Evolutionary conservation across 345 rosid genomes (phyloP).

Genomic region (Ailanthus altissimus): DNA sequence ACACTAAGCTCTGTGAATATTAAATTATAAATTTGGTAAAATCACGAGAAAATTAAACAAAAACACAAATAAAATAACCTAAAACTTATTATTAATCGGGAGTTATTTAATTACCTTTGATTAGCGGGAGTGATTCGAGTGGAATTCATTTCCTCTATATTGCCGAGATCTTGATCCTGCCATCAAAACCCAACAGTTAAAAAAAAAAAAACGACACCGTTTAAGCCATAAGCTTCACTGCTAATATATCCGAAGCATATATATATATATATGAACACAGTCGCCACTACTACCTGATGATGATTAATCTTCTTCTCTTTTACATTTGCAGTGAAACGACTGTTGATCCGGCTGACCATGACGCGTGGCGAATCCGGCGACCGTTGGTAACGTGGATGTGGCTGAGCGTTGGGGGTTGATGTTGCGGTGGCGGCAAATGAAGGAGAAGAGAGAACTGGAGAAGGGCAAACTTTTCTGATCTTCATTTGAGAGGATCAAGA

Average conservation of each 20-base stretch:
- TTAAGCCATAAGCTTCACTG: neutral
- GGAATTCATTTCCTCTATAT: neutral
- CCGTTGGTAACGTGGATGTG: neutral
- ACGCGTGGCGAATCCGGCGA: neutral
- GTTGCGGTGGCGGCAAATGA: neutral
- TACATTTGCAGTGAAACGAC: neutral
- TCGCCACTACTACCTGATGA: too few species aligned
- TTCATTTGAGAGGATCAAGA: neutral
- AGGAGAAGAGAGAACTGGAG: neutral
- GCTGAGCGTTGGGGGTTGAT: too few species aligned
- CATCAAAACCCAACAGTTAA: neutral
- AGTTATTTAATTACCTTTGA: neutral
- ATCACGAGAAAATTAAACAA: neutral
- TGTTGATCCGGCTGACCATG: constrained; percentile 22
- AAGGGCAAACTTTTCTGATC: neutral
- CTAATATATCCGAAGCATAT: too few species aligned
- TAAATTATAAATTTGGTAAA: too few species aligned
- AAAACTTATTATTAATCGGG: neutral
- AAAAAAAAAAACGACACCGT: neutral
- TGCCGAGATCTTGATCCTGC: neutral
- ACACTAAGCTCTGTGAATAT: too few species aligned
- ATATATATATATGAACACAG: too few species aligned
- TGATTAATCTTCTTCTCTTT: neutral
- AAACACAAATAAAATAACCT: neutral
- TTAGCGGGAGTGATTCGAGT: neutral